Percentiles rank a stretch among this genome's conserved stretches.
These are phyloP conservation scores for Boeremia exigua DNA, from an alignment of 2,329 filamentous ascomycete genomes.

Conservation along the genomic window DNA sequence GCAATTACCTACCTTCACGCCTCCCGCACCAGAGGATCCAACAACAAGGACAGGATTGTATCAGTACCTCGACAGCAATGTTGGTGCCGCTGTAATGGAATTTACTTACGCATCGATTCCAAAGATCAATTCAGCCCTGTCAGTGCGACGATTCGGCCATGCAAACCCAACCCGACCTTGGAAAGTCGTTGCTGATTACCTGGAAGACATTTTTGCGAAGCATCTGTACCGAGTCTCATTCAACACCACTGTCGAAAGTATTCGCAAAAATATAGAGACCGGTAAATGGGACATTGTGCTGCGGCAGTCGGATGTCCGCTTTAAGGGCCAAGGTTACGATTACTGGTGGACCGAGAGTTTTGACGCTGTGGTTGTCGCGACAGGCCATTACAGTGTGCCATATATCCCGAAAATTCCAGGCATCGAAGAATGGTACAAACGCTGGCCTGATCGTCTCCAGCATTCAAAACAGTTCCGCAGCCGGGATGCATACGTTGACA, in stretches of 20 bases:
- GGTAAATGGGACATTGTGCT: slow-evolving; percentile 52
- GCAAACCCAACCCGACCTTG: slow-evolving; percentile 66
- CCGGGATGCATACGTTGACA: slow-evolving; percentile 36
- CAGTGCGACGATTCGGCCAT: slow-evolving; percentile 58
- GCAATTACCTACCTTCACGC: neutral
- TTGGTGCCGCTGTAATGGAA: slow-evolving; percentile 64
- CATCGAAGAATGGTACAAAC: slow-evolving; percentile 54
- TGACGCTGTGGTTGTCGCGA: slow-evolving; percentile 66
- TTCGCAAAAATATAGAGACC: slow-evolving; percentile 43
- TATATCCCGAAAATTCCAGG: slow-evolving; percentile 60
- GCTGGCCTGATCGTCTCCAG: slow-evolving; percentile 57
- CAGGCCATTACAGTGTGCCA: slow-evolving; percentile 66
- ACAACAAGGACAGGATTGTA: slow-evolving; percentile 48
- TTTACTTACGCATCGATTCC: slow-evolving; percentile 63
- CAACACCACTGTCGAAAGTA: slow-evolving; percentile 65
- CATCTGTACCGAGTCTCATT: slow-evolving; percentile 61
- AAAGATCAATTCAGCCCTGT: slow-evolving; percentile 35
- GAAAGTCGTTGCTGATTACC: slow-evolving; percentile 36
- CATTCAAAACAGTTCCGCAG: slow-evolving; percentile 63
- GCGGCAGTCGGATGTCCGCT: slow-evolving; percentile 55
- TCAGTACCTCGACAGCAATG: slow-evolving; percentile 69
- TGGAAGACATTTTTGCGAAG: slow-evolving; percentile 61
- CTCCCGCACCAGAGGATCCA: slow-evolving; percentile 16
- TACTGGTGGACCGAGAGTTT: slow-evolving; percentile 69
- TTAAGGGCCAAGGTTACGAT: slow-evolving; percentile 52